phyloP scores from a whole-genome alignment of 176 grass and related monocot genomes.

The Themeda triandra region DNA sequence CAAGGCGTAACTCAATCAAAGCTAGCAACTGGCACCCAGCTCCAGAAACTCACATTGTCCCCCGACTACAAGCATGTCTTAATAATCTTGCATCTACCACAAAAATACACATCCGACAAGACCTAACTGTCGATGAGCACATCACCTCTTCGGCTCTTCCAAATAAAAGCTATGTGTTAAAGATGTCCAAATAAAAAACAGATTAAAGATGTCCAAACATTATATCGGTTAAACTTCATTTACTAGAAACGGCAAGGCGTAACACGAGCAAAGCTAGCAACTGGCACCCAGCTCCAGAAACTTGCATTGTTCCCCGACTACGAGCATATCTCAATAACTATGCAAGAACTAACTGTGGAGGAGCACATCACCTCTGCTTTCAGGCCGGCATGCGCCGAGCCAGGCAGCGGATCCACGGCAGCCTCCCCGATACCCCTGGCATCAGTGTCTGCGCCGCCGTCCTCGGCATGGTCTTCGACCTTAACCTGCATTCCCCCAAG shows the following conservation, averaged over 20 bases:
- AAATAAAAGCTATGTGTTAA: no score
- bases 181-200: no score
- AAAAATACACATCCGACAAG: not conserved
- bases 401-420: constrained; percentile 1
- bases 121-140: no score
- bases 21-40: not conserved
- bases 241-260: not conserved
- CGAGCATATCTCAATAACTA: no score
- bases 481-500: constrained; percentile 55
- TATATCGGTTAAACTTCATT: not conserved
- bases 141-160: no score
- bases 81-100: not conserved
- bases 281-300: no score
- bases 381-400: not conserved
- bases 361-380: constrained; percentile 35
- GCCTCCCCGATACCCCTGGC: not conserved
- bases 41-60: not conserved
- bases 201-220: not conserved
- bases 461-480: constrained; percentile 48
- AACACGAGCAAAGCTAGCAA: no score
- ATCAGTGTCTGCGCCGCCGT: not conserved
- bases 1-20: not conserved
- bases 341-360: not conserved
- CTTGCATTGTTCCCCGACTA: no score
- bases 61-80: not conserved